Evolutionary conservation across 768 basidiomycete genomes (phyloP), one percentile per base, ranked within the genome.

Genomic region (Mycena vitilis): DNA sequence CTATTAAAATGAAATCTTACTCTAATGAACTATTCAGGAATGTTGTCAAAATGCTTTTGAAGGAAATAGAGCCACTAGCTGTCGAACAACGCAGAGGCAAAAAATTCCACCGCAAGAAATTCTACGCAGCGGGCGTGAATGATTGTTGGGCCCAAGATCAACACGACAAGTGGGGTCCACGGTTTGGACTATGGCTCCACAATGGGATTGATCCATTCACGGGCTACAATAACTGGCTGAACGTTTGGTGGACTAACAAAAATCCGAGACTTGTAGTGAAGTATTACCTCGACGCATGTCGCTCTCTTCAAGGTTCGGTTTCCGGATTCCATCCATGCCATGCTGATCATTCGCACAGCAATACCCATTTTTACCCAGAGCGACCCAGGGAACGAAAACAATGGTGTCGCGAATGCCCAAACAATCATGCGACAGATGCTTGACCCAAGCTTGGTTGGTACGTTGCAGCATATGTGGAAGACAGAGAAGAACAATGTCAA

Each of bases 91-190:
- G 38, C 13, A 40, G 13, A 40, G 38, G 38, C n/a, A 40, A 40
- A 40, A 40, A 40, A 40, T 40, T 40, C 38, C 6, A 40, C 6
- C 38, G 38, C 38, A 40, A 40, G 38, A 40, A 40, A 40, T 40
- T 40, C 38, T 40, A 40, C 38, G 38, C 38, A 7, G 38, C 38
- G 8, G 8, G 13, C 38, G n/a, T n/a, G n/a, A n/a, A n/a, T 34
- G 51, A 52, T 34, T 25, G 51, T 18, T 53, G 52, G 52, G 52
- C 52, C 8, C 34, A 36, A 30, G 52, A 53, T 53, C 52, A 53
- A 12, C 52, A 53, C 15, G 52, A 53, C 15, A 53, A 53, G 23
- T 53, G 52, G 52, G 34, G 34, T 36, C 12, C 7, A 8, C 30
- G 34, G 4, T 53, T 36, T 20, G 18, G 52, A 16, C 34, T 53